Evolutionary conservation across 805 yeast species (phyloP), one percentile per base, ranked within the genome.

Genomic region (Wickerhamiella australiensis): DNA sequence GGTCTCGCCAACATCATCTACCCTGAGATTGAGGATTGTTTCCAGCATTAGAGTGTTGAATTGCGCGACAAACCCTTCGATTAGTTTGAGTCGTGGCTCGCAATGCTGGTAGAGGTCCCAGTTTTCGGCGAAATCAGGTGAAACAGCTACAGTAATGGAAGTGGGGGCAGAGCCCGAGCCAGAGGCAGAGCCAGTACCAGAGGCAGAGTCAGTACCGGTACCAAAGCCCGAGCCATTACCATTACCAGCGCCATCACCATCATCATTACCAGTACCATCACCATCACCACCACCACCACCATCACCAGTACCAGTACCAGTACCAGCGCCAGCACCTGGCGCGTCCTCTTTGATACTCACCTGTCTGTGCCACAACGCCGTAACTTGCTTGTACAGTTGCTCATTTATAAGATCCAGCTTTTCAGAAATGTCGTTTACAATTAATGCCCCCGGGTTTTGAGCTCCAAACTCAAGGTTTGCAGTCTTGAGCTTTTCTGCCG

Each of bases 1-100:
- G 15, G 26, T 27, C 12, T 29, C 45, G 11, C 35, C 52, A 1
- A 44, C 45, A 13, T 46, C 35, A 36, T 54, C 48, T 36, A 49
- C 46, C 6, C 40, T 13, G 20, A 33, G 42, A n/a, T 42, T 18
- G 49, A 47, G 21, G 43, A 51, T 8, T 9, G 3, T 3, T 6
- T 35, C 43, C 2, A 17, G 26, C 6, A 37, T 11, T n/a, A 29
- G 13, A 29, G 33, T 11, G 33, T 29, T 29, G 33, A n/a, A 11
- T 7, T 29, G 33, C n/a, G n/a, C 13, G 17, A 42, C 13, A 31
- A 42, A 29, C 5, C 13, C 6, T 3, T 42, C 26, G 15, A 42
- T 42, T 2, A 27, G 25, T n/a, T 31, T 13, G 17, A 29, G 36
- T 5, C 46, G 22, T 27, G 36, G 37, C 25, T 42, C 46, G 25